phyloP scores from a whole-genome alignment of 2,329 filamentous ascomycete species.

The Aspergillus clavatus region DNA sequence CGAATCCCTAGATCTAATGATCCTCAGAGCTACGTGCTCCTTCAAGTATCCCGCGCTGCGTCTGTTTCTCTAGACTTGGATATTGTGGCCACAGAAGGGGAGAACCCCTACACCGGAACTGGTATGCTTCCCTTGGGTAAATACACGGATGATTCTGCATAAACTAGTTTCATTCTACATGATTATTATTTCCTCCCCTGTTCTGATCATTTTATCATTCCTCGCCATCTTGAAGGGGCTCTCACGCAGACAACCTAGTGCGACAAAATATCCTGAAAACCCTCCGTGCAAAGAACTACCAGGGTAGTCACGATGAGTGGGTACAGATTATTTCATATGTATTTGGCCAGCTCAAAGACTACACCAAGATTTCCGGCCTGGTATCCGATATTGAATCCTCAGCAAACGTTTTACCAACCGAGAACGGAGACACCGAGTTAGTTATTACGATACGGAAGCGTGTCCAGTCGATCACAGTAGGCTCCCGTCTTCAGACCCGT shows the following conservation, averaged over 20 bases:
- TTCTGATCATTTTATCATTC: no score
- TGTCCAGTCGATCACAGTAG: conserved; percentile 47
- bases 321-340: conserved; percentile 31
- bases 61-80: conserved; percentile 47
- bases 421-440: conserved; percentile 31
- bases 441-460: conserved; percentile 40
- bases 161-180: no score
- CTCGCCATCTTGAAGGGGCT: not conserved
- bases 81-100: conserved; percentile 55
- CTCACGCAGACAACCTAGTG: conserved; percentile 28
- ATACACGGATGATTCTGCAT: not conserved
- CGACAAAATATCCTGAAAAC: conserved; percentile 32
- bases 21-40: conserved; percentile 41
- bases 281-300: conserved; percentile 41
- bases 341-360: conserved; percentile 26
- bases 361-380: conserved; percentile 14
- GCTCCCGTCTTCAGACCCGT: conserved; percentile 15
- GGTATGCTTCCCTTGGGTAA: conserved; percentile 29
- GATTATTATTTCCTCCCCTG: no score
- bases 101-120: conserved; percentile 48
- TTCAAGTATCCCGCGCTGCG: conserved; percentile 44
- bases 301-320: conserved; percentile 43
- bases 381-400: conserved; percentile 29
- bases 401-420: conserved; percentile 22
- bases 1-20: conserved; percentile 47